Conservation (phyloP, 305 asterid species). For the Rubia balearica region DNA sequence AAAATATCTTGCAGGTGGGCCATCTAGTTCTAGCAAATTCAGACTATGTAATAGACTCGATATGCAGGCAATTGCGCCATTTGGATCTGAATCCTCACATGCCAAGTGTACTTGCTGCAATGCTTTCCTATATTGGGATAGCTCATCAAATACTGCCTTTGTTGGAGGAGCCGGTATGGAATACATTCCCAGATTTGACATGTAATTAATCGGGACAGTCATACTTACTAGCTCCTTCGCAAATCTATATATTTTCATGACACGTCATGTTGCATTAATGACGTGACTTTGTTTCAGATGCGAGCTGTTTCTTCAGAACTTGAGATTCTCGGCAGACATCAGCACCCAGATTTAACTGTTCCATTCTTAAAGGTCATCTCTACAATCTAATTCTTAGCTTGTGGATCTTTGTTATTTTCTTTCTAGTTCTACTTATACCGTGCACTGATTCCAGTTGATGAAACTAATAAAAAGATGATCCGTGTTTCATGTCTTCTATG, state of each 20-base stretch:
- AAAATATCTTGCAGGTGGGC: slow-evolving; percentile 67
- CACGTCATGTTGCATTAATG: slow-evolving; percentile 10
- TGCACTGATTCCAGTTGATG: background rate
- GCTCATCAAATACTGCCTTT: slow-evolving; percentile 85
- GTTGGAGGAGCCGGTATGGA: slow-evolving; percentile 90
- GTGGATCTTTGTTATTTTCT: background rate
- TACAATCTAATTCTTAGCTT: background rate
- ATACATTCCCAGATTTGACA: slow-evolving; percentile 11
- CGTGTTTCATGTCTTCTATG: background rate
- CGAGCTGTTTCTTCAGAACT: slow-evolving; percentile 86
- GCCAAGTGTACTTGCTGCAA: slow-evolving; percentile 84
- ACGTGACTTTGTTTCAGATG: slow-evolving; percentile 52
- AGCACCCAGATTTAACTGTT: slow-evolving; percentile 75
- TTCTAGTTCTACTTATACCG: background rate
- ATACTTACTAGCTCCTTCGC: slow-evolving; percentile 5
- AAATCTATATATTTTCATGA: background rate
- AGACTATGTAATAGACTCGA: slow-evolving; percentile 83
- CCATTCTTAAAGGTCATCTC: slow-evolving; percentile 76
- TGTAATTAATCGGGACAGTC: background rate
- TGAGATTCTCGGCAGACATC: slow-evolving; percentile 91
- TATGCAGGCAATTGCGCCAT: slow-evolving; percentile 86
- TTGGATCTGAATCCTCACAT: slow-evolving; percentile 87
- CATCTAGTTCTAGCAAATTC: slow-evolving; percentile 85
- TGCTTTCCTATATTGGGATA: slow-evolving; percentile 83
- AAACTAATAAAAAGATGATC: background rate